Evolutionary conservation across 257 asterid genomes (phyloP).

Genomic region (Ehretia macrophylla): DNA sequence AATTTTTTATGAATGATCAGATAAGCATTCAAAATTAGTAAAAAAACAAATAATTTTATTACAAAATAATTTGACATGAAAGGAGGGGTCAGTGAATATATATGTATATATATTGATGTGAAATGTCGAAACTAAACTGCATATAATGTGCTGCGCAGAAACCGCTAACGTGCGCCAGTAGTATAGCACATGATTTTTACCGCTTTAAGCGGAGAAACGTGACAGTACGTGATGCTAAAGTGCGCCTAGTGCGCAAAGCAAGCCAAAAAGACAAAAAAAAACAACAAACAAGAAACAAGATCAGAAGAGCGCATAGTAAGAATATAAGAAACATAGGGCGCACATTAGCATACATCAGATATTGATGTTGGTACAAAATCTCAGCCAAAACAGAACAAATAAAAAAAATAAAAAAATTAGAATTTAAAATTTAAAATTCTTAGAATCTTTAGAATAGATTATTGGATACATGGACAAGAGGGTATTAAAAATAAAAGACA

Average conservation of each 20-base stretch:
- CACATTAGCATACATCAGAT: background rate
- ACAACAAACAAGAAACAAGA: background rate
- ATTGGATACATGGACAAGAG: no score
- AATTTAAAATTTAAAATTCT: no score
- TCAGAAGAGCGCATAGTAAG: background rate
- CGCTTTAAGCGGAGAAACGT: slow-evolving; percentile 15
- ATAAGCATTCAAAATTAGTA: no score
- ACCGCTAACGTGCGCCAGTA: slow-evolving; percentile 23
- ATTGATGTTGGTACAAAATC: no score
- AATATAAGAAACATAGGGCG: background rate
- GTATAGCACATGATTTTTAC: slow-evolving; percentile 27
- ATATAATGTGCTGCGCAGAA: background rate
- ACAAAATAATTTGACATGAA: no score
- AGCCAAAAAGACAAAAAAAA: background rate
- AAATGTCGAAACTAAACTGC: slow-evolving; percentile 25
- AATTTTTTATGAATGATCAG: no score
- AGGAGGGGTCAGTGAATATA: no score
- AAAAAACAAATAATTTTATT: background rate
- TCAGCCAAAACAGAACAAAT: no score
- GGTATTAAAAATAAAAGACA: no score
- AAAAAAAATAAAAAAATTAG: no score
- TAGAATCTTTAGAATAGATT: no score
- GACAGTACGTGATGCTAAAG: slow-evolving; percentile 5
- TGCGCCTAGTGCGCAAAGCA: slow-evolving; percentile 5
- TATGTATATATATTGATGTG: slow-evolving; percentile 27